Evolutionary conservation across 1,284 basidiomycete genomes (phyloP).

Genomic region (Vanrija humicola): DNA sequence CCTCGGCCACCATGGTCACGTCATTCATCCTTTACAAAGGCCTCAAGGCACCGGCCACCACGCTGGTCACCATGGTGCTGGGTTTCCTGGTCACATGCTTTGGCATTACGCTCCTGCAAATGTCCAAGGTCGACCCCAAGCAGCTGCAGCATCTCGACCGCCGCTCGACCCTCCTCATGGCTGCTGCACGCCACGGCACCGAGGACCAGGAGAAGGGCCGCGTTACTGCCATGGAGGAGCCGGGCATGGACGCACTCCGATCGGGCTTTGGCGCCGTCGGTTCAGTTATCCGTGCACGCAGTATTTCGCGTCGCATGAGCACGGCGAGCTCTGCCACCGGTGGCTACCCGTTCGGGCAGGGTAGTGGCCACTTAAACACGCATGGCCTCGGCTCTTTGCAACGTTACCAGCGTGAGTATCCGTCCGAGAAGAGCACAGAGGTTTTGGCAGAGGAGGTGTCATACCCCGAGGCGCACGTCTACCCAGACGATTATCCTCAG

Average conservation of each 20-base stretch:
- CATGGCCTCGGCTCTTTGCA: slow-evolving; percentile 35
- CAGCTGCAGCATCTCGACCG: slow-evolving; percentile 70
- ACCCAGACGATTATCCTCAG: not conserved
- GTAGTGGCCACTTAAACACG: slow-evolving; percentile 18
- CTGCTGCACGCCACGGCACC: slow-evolving; percentile 65
- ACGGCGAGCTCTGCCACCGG: slow-evolving; percentile 17
- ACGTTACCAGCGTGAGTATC: slow-evolving; percentile 38
- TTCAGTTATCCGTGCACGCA: slow-evolving; percentile 77
- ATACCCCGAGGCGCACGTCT: not conserved
- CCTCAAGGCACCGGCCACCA: slow-evolving; percentile 65
- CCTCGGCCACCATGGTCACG: slow-evolving; percentile 82
- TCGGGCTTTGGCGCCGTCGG: slow-evolving; percentile 86
- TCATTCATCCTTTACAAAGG: slow-evolving; percentile 88
- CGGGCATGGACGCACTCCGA: slow-evolving; percentile 81
- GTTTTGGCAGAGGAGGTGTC: not conserved
- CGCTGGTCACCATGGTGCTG: slow-evolving; percentile 83
- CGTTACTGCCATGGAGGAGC: slow-evolving; percentile 47
- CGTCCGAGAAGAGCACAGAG: not conserved
- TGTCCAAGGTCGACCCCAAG: slow-evolving; percentile 67
- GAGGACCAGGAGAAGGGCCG: slow-evolving; percentile 53
- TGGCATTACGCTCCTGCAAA: slow-evolving; percentile 90
- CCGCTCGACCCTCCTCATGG: slow-evolving; percentile 75
- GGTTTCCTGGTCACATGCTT: slow-evolving; percentile 66
- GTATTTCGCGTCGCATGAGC: slow-evolving; percentile 30
- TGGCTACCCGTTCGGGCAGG: not conserved